These are phyloP conservation scores for Tephrocybe sp. DNA, from an alignment of 768 basidiomycete genomes.

Conservation along the genomic window DNA sequence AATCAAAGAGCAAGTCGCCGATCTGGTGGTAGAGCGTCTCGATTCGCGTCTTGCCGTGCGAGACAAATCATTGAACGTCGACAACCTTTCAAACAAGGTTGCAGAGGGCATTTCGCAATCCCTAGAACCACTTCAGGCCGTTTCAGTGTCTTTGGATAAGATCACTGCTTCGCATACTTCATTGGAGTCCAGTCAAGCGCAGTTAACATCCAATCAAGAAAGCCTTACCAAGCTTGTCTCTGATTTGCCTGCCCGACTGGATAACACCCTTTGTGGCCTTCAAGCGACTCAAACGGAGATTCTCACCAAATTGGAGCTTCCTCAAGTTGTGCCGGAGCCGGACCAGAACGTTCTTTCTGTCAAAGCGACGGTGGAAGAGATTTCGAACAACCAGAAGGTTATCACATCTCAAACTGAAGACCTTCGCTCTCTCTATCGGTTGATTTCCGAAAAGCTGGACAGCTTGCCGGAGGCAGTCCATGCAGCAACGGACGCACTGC, in stretches of 20 bases:
- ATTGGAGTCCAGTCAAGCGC: conserved; percentile 32
- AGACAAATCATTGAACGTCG: conserved; percentile 67
- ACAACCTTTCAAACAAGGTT: conserved; percentile 53
- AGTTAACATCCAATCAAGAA: conserved; percentile 36
- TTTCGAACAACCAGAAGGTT: conserved; percentile 50
- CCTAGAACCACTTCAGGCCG: conserved; percentile 36
- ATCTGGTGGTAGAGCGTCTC: conserved; percentile 82
- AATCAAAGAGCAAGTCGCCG: conserved; percentile 87
- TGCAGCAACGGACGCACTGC: conserved; percentile 49
- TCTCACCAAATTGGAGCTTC: conserved; percentile 26
- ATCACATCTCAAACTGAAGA: conserved; percentile 47
- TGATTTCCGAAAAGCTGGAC: conserved; percentile 50
- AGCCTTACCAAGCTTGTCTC: conserved; percentile 40
- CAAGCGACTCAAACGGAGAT: conserved; percentile 33
- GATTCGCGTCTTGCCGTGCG: conserved; percentile 78
- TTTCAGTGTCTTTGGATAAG: conserved; percentile 36
- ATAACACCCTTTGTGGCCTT: conserved; percentile 41
- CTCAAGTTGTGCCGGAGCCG: conserved; percentile 20
- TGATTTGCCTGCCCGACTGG: conserved; percentile 45
- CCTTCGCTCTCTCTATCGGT: conserved; percentile 47
- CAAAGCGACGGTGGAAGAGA: conserved; percentile 44
- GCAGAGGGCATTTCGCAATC: conserved; percentile 47
- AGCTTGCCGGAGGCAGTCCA: conserved; percentile 59
- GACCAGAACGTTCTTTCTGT: conserved; percentile 40
- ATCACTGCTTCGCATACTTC: conserved; percentile 42